A percentile compares a stretch with the other conserved stretches of the same genome.
Conservation (phyloP, 2,329 filamentous ascomycete genomes). For the Venturia nashicola region DNA sequence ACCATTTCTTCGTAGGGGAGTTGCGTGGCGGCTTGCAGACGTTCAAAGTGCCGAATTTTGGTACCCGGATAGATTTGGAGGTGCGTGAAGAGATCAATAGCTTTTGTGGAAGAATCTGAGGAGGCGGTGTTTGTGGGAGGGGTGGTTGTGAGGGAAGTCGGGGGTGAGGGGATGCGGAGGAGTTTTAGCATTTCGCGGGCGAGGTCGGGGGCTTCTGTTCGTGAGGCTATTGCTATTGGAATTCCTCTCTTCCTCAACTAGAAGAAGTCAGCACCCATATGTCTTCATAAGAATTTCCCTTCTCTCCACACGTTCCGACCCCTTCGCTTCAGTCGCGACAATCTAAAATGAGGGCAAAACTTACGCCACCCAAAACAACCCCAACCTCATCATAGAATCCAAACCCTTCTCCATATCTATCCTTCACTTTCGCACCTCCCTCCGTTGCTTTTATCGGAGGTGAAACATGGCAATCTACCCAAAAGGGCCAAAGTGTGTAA, state of each 20-base stretch:
- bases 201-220: constrained; percentile 68
- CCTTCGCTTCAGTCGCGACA: not conserved
- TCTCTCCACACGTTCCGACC: no score
- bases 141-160: constrained; percentile 12
- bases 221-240: constrained; percentile 61
- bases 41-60: constrained; percentile 78
- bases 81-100: constrained; percentile 43
- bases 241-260: constrained; percentile 29
- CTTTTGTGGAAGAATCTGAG: constrained; percentile 16
- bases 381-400: constrained; percentile 36
- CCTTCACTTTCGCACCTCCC: constrained; percentile 36
- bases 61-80: constrained; percentile 57
- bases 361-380: constrained; percentile 26
- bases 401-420: constrained; percentile 34
- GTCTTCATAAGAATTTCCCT: no score
- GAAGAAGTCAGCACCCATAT: no score
- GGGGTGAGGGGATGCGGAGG: constrained; percentile 42
- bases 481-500: constrained; percentile 98
- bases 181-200: constrained; percentile 70
- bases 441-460: constrained; percentile 50
- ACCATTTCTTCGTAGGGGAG: constrained; percentile 73
- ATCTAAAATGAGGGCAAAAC: constrained; percentile 1
- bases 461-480: constrained; percentile 86
- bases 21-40: constrained; percentile 57
- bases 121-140: constrained; percentile 19